phyloP scores from a whole-genome alignment of 2,329 filamentous ascomycete genomes.

The Penicillium fuscoglaucum region DNA sequence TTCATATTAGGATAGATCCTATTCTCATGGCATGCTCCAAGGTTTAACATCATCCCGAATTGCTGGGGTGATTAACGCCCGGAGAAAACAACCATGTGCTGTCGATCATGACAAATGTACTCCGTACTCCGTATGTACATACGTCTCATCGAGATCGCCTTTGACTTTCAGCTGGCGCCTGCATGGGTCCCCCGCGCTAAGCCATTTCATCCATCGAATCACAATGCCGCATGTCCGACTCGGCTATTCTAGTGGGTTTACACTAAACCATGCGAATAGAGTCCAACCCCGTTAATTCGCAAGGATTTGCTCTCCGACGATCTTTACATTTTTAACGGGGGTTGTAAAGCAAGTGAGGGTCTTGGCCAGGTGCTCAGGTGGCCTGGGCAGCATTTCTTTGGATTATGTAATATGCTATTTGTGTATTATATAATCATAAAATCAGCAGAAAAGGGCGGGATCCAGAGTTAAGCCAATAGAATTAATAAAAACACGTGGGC shows the following conservation, averaged over 20 bases:
- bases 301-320: too few species aligned
- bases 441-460: too few species aligned
- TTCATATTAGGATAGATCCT: too few species aligned
- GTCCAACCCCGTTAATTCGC: too few species aligned
- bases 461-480: too few species aligned
- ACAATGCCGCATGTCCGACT: constrained; percentile 5
- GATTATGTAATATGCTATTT: too few species aligned
- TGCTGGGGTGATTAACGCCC: neutral
- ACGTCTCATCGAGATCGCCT: constrained; percentile 6
- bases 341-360: too few species aligned
- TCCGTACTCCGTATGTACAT: neutral
- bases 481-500: too few species aligned
- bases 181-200: constrained; percentile 16
- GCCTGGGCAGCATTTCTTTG: too few species aligned
- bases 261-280: neutral
- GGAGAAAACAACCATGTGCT: neutral
- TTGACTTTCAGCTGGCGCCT: constrained; percentile 16
- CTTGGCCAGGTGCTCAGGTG: too few species aligned
- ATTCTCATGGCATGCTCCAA: neutral
- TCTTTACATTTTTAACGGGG: too few species aligned
- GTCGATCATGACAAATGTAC: constrained; percentile 13
- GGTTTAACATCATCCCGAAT: neutral
- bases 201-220: constrained; percentile 14
- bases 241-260: constrained; percentile 16
- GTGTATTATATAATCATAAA: too few species aligned